Percentiles rank a stretch among this genome's conserved stretches.
These are phyloP conservation scores for Alternaria conjuncta DNA, from an alignment of 2,329 filamentous ascomycete genomes.

Conservation along the genomic window DNA sequence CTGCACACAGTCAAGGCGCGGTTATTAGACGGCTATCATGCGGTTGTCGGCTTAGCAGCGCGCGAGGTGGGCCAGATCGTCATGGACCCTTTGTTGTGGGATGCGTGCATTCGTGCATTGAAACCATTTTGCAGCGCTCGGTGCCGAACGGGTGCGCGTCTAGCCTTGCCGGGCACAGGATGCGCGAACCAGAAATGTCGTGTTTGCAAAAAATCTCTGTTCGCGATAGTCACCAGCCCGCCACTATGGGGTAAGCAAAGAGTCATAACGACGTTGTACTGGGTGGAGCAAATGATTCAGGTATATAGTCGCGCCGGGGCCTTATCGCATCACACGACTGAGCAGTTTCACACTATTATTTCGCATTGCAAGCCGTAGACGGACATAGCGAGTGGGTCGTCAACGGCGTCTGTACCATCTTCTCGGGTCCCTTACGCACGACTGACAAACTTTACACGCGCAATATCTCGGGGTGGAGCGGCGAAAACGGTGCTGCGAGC, in stretches of 20 bases:
- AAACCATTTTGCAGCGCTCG: neutral
- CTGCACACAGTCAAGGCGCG: neutral
- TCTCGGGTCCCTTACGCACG: neutral
- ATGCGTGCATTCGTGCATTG: neutral
- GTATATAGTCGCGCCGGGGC: constrained; percentile 1
- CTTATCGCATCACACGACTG: neutral
- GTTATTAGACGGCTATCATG: constrained; percentile 2
- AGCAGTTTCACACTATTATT: neutral
- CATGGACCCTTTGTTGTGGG: neutral
- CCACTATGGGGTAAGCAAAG: neutral
- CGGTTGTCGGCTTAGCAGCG: constrained; percentile 1
- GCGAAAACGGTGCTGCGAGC: constrained; percentile 1
- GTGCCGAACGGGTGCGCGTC: constrained; percentile 8
- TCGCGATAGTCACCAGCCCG: neutral
- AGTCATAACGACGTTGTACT: constrained; percentile 4
- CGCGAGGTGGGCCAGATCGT: constrained; percentile 5
- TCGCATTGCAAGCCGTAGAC: neutral
- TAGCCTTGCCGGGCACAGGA: neutral
- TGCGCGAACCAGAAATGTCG: neutral
- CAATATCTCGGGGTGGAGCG: constrained; percentile 12
- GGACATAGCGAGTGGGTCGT: neutral
- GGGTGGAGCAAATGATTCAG: constrained; percentile 12
- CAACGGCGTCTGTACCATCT: constrained; percentile 3
- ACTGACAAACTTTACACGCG: neutral
- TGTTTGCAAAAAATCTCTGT: neutral